These are phyloP conservation scores for Gaeumannomyces tritici DNA, from an alignment of 2,329 filamentous ascomycete genomes.

Conservation along the genomic window DNA sequence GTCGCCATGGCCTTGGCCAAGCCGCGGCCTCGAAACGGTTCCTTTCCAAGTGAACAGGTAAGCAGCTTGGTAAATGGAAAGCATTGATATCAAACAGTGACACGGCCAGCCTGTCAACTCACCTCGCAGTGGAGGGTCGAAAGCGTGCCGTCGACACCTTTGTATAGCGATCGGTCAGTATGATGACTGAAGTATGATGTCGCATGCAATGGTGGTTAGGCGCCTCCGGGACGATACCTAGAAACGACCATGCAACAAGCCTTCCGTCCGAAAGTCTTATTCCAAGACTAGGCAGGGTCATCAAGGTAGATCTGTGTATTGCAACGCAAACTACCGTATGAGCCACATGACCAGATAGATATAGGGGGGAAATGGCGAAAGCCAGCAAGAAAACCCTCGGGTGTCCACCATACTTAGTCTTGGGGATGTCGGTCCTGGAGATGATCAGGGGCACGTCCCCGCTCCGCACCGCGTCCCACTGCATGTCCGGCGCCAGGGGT, in stretches of 20 bases:
- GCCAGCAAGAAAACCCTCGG: background rate
- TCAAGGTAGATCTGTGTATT: conserved; percentile 27
- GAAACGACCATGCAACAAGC: conserved; percentile 56
- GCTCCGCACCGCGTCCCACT: conserved; percentile 42
- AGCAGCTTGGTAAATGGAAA: too few species aligned
- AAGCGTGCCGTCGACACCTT: conserved; percentile 52
- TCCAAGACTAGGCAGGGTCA: conserved; percentile 33
- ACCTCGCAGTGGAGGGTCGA: conserved; percentile 49
- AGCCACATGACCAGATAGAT: background rate
- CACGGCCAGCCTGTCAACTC: conserved; percentile 17
- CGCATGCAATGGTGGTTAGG: background rate
- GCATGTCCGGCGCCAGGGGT: conserved; percentile 34
- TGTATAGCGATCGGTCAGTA: background rate
- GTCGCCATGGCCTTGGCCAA: conserved; percentile 52
- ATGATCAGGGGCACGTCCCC: conserved; percentile 47
- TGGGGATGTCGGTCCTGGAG: conserved; percentile 44
- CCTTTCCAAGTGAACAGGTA: conserved; percentile 11
- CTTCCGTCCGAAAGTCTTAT: conserved; percentile 35
- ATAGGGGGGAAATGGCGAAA: background rate
- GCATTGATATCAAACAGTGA: too few species aligned
- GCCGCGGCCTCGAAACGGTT: conserved; percentile 48
- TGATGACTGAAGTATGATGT: background rate
- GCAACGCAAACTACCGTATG: background rate
- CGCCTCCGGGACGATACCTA: conserved; percentile 21
- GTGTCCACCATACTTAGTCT: conserved; percentile 35